Percentiles rank a stretch among this genome's conserved stretches.
Conservation (phyloP, 768 basidiomycete genomes). For the Amanita phalloides region DNA sequence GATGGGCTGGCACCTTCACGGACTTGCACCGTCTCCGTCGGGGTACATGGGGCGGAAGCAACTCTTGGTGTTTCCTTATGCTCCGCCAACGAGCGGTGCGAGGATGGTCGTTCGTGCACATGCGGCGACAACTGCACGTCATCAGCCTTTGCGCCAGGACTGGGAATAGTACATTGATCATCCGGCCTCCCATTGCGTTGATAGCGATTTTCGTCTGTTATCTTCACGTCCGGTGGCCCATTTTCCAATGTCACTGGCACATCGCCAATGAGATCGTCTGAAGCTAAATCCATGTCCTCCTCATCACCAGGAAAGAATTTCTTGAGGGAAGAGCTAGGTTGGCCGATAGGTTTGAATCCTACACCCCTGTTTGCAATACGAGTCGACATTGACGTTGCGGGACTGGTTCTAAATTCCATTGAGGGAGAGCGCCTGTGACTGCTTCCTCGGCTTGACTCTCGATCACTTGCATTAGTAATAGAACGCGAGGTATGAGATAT, state of each 20-base stretch:
- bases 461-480: neutral
- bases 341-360: constrained; percentile 62
- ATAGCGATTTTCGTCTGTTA: neutral
- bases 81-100: neutral
- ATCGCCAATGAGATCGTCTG: constrained; percentile 11
- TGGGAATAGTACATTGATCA: neutral
- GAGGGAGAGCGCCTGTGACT: neutral
- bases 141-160: neutral
- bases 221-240: neutral
- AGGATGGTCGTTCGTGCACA: neutral
- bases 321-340: constrained; percentile 48
- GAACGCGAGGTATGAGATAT: constrained; percentile 5
- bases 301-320: constrained; percentile 81
- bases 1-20: constrained; percentile 9
- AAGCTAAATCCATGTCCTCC: constrained; percentile 42
- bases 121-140: neutral
- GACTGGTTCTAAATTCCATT: neutral
- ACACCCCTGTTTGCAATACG: constrained; percentile 24
- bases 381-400: constrained; percentile 6
- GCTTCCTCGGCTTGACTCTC: neutral
- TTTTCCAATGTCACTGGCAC: constrained; percentile 7
- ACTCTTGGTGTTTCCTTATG: neutral
- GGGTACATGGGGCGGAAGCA: neutral
- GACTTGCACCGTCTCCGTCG: constrained; percentile 2
- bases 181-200: neutral